Base-by-base conservation (phyloP, 75 land plant genomes). In the Ceratopteris richardii region DNA sequence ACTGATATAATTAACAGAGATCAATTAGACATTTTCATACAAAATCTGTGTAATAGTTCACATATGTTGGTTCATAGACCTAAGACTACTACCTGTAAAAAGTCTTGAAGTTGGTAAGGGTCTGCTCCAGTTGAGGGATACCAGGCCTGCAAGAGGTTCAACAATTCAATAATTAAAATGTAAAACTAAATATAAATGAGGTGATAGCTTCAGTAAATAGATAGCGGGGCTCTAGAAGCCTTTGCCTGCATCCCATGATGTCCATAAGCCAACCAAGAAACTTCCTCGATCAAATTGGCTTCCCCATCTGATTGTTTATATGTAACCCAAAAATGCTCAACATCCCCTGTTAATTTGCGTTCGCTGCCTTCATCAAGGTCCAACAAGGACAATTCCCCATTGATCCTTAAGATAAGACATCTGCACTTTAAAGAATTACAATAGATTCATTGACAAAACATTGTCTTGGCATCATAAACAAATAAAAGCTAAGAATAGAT, bases 251-350 rank as follows among this genome's bases (percentile, higher is more conserved):
- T 90, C 65, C 99, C 99, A 27, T 84, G 88, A 44, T 84, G 83
- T n/a, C 99, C 96, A 77, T 94, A 94, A 60, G 94, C 99, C 59
- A 96, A 75, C 92, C 99, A 94, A 22, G 99, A 81, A 53, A 90
- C 95, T 62, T 94, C 99, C 53, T 94, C 81, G 33, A 89, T 86
- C 19, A 94, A 71, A 39, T 84, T 85, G 46, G 78, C 77, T 47
- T 85, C 87, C 12, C 39, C 68, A 61, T 93, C 88, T 60, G 82
- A 72, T 42, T 79, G 79, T 19, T 81, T 92, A 66, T 80, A 79
- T n/a, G 92, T 94, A 19, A 90, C 82, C 96, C 96, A 94, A 63
- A 90, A 86, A 20, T 85, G 73, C 52, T 90, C 99, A 42, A 94
- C 86, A 60, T 93, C 85, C 20, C 80, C 83, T 33, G 86, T 75